phyloP scores from a whole-genome alignment of 106 monocot species.

The Acanthochlamys bracteata region DNA sequence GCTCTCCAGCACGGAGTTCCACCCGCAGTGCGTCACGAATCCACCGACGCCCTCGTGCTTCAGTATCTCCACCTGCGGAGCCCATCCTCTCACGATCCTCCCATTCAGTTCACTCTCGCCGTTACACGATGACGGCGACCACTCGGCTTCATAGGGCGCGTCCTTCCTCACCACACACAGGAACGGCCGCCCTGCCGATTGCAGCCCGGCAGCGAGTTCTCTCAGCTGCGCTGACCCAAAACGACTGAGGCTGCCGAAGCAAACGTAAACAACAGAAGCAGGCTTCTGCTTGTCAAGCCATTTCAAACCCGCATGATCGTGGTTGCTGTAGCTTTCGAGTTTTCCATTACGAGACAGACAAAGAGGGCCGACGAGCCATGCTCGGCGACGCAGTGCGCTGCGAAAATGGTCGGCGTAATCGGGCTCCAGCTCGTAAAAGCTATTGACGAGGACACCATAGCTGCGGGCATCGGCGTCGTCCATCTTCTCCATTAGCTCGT shows the following conservation, averaged over 20 bases:
- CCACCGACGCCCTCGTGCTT: not conserved
- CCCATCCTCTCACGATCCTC: slow-evolving; percentile 1
- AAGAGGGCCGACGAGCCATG: slow-evolving; percentile 6
- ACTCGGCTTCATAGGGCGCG: not conserved
- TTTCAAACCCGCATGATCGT: too few relatives aligned
- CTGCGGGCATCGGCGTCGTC: not conserved
- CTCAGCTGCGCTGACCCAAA: not conserved
- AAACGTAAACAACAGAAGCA: slow-evolving; percentile 1
- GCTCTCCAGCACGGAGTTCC: too few relatives aligned
- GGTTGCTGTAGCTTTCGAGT: too few relatives aligned
- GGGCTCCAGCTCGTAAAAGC: slow-evolving; percentile 6
- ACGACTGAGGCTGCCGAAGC: not conserved
- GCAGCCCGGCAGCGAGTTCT: not conserved
- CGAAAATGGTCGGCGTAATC: slow-evolving; percentile 1
- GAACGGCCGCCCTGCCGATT: not conserved
- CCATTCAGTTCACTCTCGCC: not conserved
- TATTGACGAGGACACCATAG: slow-evolving; percentile 2
- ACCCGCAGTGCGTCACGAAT: too few relatives aligned
- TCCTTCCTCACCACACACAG: not conserved
- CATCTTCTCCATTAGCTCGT: not conserved
- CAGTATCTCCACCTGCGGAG: not conserved
- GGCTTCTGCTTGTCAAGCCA: not conserved
- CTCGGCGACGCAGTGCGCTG: too few relatives aligned
- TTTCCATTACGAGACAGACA: not conserved
- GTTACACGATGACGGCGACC: not conserved